These are phyloP conservation scores for Domatiomyces catenatus DNA, from an alignment of 2,329 filamentous ascomycete genomes.

Conservation along the genomic window DNA sequence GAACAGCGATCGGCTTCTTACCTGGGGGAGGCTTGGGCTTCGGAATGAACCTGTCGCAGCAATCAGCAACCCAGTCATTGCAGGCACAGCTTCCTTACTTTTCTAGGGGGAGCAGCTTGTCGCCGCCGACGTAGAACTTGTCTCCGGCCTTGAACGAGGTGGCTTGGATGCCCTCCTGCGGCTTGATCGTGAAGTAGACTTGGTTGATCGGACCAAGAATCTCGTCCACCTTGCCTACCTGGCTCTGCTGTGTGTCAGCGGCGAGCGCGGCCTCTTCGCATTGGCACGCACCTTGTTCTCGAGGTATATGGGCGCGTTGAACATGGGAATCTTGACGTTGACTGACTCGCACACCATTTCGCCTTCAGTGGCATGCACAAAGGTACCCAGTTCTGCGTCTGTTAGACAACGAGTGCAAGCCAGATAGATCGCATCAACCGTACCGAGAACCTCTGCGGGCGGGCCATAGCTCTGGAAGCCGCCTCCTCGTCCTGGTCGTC, in stretches of 20 bases:
- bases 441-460: conserved; percentile 45
- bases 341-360: conserved; percentile 95
- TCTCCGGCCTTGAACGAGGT: conserved; percentile 89
- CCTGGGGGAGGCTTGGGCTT: conserved; percentile 64
- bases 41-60: conserved; percentile 55
- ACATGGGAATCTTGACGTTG: conserved; percentile 93
- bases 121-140: conserved; percentile 89
- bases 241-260: conserved; percentile 37
- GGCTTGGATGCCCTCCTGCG: conserved; percentile 88
- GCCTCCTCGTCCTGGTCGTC: conserved; percentile 37
- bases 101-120: conserved; percentile 89
- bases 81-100: conserved; percentile 34
- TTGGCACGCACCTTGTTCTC: conserved; percentile 67
- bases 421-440: conserved; percentile 10
- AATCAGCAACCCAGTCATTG: conserved; percentile 1
- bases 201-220: conserved; percentile 95
- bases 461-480: conserved; percentile 49
- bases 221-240: conserved; percentile 94
- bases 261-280: not conserved
- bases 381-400: conserved; percentile 68
- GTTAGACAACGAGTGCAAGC: conserved; percentile 19
- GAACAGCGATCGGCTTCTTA: conserved; percentile 15
- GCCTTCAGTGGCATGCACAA: conserved; percentile 88
- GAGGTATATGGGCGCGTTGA: conserved; percentile 97
- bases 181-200: conserved; percentile 97